These are phyloP conservation scores for Cinnamomum chago DNA, from an alignment of 164 flowering plant species.

Conservation along the genomic window DNA sequence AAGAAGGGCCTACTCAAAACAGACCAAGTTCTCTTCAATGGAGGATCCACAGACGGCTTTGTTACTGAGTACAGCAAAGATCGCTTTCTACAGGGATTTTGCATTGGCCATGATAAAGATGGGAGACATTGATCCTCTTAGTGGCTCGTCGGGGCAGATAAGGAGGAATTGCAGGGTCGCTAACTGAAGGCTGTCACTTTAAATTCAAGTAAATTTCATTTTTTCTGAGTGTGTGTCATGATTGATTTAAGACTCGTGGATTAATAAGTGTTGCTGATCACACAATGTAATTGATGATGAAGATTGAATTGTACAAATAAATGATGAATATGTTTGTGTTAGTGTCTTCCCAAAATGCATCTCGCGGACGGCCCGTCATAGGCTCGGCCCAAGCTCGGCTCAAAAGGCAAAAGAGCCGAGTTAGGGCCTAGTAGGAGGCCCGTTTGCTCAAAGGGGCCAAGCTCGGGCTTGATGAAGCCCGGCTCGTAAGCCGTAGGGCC, in stretches of 20 bases:
- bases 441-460: too few species aligned
- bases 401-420: too few species aligned
- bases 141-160: slow-evolving; percentile 36
- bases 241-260: neutral
- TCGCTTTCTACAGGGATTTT: slow-evolving; percentile 12
- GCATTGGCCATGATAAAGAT: slow-evolving; percentile 18
- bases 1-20: slow-evolving; percentile 14
- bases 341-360: too few species aligned
- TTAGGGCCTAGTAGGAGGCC: too few species aligned
- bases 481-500: too few species aligned
- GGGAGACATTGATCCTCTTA: slow-evolving; percentile 25
- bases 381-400: too few species aligned
- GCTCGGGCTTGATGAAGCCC: too few species aligned
- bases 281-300: too few species aligned
- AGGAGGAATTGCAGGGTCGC: slow-evolving; percentile 31
- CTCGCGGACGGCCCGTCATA: too few species aligned
- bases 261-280: too few species aligned
- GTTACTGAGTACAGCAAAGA: slow-evolving; percentile 11
- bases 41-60: slow-evolving; percentile 9
- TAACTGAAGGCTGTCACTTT: slow-evolving; percentile 11
- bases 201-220: neutral
- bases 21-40: slow-evolving; percentile 17
- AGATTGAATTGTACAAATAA: too few species aligned
- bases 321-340: too few species aligned
- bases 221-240: neutral